Base-by-base conservation (phyloP, 2,329 filamentous ascomycete genomes). In the Botrytis sinoallii region DNA sequence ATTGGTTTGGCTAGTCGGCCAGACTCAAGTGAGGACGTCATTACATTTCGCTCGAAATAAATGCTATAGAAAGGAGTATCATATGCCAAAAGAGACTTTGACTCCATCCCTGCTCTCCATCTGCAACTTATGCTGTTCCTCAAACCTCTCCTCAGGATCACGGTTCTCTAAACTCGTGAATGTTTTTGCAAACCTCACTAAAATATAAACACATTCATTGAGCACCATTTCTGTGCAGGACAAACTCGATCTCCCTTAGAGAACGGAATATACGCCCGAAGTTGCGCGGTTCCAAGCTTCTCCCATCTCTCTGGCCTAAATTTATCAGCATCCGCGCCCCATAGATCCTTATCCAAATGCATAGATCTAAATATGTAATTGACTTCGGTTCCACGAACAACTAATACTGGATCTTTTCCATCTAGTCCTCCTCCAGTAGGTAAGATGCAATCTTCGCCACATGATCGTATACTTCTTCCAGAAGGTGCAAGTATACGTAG, bases 231-330 rank as follows among this genome's bases (percentile, higher is more conserved):
- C 44, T 72, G 70, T 1, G 60, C 70, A 16, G 40, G 57, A 71
- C 70, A 69, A 12, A 72, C 29, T 46, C 57, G 29, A 22, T 16
- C 8, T 25, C 59, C 44, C 7, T 20, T n/a, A 5, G 40, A 29
- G 14, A 73, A 73, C 1, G 57, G 67, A 25, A 73, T 61, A 2
- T 71, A 60, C 1, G 35, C 35, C 42, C n/a, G n/a, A 2, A 22
- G 7, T 35, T 60, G n/a, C 9, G 10, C 35, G 0, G 22, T 12
- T 44, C 63, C 64, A 44, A 76, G 46, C 55, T 81, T 38, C 81
- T 80, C 46, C 82, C 83, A 84, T 29, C 83, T 72, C 74, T 84
- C 83, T 0, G 83, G 83, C 14, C 76, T 76, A 72, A 83, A 84
- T n/a, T 81, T 79, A 32, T 83, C 78, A 4, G 81, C 78, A 42